Evolutionary conservation across 2,329 filamentous ascomycete species (phyloP).

Genomic region (Penicillium glabrum): DNA sequence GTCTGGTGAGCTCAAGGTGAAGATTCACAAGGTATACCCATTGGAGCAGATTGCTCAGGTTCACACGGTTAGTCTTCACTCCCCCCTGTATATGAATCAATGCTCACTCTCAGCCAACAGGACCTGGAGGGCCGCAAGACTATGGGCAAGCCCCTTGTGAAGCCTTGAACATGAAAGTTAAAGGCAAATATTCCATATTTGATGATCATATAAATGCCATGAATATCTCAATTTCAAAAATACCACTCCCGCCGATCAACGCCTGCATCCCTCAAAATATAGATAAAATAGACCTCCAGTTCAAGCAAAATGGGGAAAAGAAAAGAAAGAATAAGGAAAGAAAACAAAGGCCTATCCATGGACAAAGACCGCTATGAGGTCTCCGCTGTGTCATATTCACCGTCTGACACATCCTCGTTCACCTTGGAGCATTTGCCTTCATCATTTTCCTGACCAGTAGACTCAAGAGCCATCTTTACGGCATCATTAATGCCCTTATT

Average conservation of each 20-base stretch:
- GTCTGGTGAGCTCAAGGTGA: constrained; percentile 68
- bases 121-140: constrained; percentile 82
- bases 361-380: not conserved
- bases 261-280: not conserved
- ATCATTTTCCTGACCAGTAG: not conserved
- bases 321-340: not conserved
- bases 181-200: not conserved
- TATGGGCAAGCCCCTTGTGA: constrained; percentile 77
- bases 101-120: constrained; percentile 24
- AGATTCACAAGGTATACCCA: constrained; percentile 74
- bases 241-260: not conserved
- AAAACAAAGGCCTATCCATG: not conserved
- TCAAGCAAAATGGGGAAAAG: not conserved
- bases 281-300: not conserved
- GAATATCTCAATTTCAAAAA: not conserved
- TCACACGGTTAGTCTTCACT: constrained; percentile 53
- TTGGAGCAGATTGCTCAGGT: constrained; percentile 70
- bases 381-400: not conserved
- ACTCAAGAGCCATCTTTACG: not conserved
- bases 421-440: not conserved
- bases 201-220: not conserved
- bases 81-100: not conserved
- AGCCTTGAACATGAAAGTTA: constrained; percentile 48
- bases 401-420: not conserved
- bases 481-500: not conserved